Evolutionary conservation across 441 rosid species (phyloP), one percentile per base, ranked within the genome.

Genomic region (Biscutella laevigata): DNA sequence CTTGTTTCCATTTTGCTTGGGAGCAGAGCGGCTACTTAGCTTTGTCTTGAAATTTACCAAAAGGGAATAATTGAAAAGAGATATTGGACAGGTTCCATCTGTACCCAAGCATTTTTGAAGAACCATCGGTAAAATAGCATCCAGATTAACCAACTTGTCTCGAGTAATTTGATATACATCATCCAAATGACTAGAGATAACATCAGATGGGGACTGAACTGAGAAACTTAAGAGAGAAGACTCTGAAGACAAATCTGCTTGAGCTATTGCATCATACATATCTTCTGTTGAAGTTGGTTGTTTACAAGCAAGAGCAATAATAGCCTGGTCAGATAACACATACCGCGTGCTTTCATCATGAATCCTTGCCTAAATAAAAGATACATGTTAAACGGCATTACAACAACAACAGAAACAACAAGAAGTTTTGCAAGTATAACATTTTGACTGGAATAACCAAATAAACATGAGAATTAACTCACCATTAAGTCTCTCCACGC

Each of bases 401-500:
- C 8, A 33, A 20, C 32, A n/a, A 41, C 14, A 29, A 29, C n/a
- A n/a, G n/a, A n/a, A n/a, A n/a, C n/a, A n/a, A n/a, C n/a, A 25
- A 40, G 0, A 25, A 10, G 25, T 43, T 16, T 10, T 43, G 32
- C 37, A 19, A 4, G 4, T 4, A 27, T 32, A 44, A 35, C 16
- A 20, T 26, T 9, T 43, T 49, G 30, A 37, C 16, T 7, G 11
- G 9, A n/a, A 26, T 6, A 17, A 1, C 3, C n/a, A 1, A 5
- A 28, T 16, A n/a, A 17, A 17, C 2, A 55, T 2, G 33, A 10
- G 6, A 30, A 10, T 47, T 34, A 35, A 74, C 90, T 76, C 34
- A 85, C 96, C 95, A 88, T 91, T 60, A 88, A 57, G 58, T 91
- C 98, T 71, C 98, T 82, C 98, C 98, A 88, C 40, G 83, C 73